Evolutionary conservation across 23 red algal genomes (phyloP), one percentile per base, ranked within the genome.

Genomic region (Chondrus crispus): DNA sequence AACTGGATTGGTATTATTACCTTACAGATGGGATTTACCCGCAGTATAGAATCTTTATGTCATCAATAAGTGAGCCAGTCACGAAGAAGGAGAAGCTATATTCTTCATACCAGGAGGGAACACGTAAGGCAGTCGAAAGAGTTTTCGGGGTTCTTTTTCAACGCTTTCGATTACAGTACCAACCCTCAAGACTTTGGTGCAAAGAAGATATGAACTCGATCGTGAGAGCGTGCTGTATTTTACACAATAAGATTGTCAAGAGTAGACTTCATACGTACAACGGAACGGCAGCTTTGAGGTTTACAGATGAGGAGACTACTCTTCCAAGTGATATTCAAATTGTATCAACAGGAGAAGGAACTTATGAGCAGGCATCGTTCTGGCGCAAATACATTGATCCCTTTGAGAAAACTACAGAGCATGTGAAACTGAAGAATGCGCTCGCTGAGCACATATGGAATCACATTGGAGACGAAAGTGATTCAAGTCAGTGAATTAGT

Each of bases 11-110:
- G 30, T 90, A 62, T 62, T 90, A 78, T 40, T 90, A 78, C 79
- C 44, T 79, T 28, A 26, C 68, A 0, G 86, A 90, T 64, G 86
- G 86, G 9, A 90, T 90, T 18, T 90, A 90, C 46, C 86, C 86
- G n/a, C 12, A 18, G 13, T 77, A 33, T 42, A 50, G 53, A 14
- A 90, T 79, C 2, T 79, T 79, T 68, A 36, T 78, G 19, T 26
- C 46, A 40, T 51, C 71, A 52, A 5, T 60, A 60, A 20, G 26
- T 30, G 36, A 51, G 29, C 24, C 28, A 0, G 19, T 29, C 22
- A 36, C 0, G 36, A 36, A 36, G 9, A 70, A 74, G 20, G 33
- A 7, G 28, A n/a, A 69, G 62, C 43, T 68, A 9, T 85, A 54
- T 4, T 30, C 20, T 54, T 41, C 39, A 39, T 37, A 38, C 30